Evolutionary conservation across 192 early-diverging fungal genomes (phyloP), one percentile per base, ranked within the genome.

Genomic region (Helicostylum pulchrum): DNA sequence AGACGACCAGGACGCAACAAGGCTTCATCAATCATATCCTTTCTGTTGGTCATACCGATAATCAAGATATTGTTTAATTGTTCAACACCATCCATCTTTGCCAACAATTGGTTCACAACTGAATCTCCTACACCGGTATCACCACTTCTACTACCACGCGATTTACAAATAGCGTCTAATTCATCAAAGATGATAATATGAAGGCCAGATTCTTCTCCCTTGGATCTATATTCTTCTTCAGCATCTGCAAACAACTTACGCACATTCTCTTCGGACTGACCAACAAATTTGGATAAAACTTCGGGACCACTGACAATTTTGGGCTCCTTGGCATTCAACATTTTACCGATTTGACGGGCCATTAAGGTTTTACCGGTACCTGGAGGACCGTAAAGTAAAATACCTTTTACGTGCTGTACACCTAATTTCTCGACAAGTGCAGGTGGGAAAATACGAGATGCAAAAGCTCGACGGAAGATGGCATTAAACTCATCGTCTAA

Each of bases 151-250:
- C 88, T 84, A 23, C 97, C 97, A 75, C 95, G 92, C 71, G 97
- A 95, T 72, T 94, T 94, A 80, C 97, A 99, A 65, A 99, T 97
- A 15, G 96, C 96, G 74, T 99, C 97, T 71, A 99, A 82, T 79
- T 99, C 97, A 74, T 99, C 97, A 75, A 97, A 96, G 60, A 99
- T 99, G 66, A 99, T 97, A 69, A 99, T 97, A 64, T 99, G 96
- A 50, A 97, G 79, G 45, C 83, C 81, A 52, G 90, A 92, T 50
- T 95, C 91, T 50, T 97, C 94, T 39, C 92, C 94, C 61, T 90
- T 86, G 50, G 85, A 86, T 71, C 94, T 93, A 81, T 96, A 99
- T 79, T 99, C 96, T 63, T 83, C 82, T 72, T 99, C 96, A 7
- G 95, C 96, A 44, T 90, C 88, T 5, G 87, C 89, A 83, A 99